These are phyloP conservation scores for Amphichorda felina DNA, from an alignment of 2,329 filamentous ascomycete genomes.

Conservation along the genomic window DNA sequence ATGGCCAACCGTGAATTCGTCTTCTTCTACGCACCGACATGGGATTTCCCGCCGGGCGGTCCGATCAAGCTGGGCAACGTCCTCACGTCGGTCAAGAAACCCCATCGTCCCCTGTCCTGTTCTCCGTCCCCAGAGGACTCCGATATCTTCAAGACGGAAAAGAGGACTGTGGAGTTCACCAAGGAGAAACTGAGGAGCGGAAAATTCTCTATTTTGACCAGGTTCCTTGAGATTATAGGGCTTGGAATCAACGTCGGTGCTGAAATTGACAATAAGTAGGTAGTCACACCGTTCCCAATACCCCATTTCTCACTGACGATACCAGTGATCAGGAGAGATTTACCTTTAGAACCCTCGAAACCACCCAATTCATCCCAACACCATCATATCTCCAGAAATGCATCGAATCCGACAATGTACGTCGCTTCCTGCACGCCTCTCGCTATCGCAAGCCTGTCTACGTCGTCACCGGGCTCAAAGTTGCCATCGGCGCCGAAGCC, in stretches of 20 bases:
- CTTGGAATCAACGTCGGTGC: neutral
- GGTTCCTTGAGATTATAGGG: constrained; percentile 3
- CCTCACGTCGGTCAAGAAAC: constrained; percentile 7
- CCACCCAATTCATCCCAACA: constrained; percentile 2
- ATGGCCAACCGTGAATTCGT: neutral
- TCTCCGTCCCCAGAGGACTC: neutral
- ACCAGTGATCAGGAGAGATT: neutral
- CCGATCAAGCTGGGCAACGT: constrained; percentile 9
- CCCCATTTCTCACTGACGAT: neutral
- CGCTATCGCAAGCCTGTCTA: constrained; percentile 6
- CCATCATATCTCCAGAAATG: neutral
- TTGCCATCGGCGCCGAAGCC: constrained; percentile 3
- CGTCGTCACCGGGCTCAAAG: constrained; percentile 6
- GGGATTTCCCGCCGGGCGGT: constrained; percentile 6
- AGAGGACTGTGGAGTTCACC: constrained; percentile 1
- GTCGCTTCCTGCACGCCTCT: constrained; percentile 1
- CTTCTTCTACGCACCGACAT: constrained; percentile 5
- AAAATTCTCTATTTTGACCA: constrained; percentile 3
- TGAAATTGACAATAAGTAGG: neutral
- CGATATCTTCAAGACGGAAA: constrained; percentile 1
- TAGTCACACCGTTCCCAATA: neutral
- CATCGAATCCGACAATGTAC: neutral
- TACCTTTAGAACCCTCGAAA: constrained; percentile 1
- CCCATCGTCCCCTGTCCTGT: constrained; percentile 4
- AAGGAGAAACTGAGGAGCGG: constrained; percentile 3